A percentile compares a stretch with the other conserved stretches of the same genome.
These are phyloP conservation scores for Saccharomyces kudriavzevii DNA, from an alignment of 805 yeast species.

Conservation along the genomic window DNA sequence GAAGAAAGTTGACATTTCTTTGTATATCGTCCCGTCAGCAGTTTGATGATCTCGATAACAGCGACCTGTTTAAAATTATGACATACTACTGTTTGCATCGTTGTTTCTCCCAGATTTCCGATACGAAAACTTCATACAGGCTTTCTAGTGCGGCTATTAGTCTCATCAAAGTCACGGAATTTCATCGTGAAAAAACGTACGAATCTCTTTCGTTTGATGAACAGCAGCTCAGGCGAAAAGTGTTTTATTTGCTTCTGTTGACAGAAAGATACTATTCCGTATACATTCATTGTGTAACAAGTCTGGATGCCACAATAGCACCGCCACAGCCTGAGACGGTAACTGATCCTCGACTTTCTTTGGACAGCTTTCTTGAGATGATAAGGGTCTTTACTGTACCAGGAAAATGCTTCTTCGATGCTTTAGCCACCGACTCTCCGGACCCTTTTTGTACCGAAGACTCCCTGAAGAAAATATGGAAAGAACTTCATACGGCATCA, in stretches of 20 bases:
- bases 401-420: background rate
- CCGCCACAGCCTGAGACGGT: background rate
- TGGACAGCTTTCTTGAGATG: background rate
- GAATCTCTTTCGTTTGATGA: background rate
- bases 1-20: constrained; percentile 39
- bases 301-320: background rate
- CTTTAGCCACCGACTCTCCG: background rate
- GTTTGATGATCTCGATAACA: constrained; percentile 54
- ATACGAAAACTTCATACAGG: background rate
- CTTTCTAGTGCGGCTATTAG: background rate
- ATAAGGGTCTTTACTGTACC: background rate
- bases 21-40: constrained; percentile 95
- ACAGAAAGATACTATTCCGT: background rate
- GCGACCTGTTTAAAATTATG: background rate
- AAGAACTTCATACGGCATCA: background rate
- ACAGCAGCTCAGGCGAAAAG: background rate
- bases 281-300: background rate
- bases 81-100: background rate
- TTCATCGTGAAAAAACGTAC: background rate
- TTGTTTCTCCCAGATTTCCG: background rate
- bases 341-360: background rate
- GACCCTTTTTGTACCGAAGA: background rate
- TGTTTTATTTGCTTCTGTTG: background rate
- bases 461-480: background rate
- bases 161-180: background rate